Conservation (phyloP, 2,329 filamentous ascomycete genomes). For the Clonostachys rhizophaga region DNA sequence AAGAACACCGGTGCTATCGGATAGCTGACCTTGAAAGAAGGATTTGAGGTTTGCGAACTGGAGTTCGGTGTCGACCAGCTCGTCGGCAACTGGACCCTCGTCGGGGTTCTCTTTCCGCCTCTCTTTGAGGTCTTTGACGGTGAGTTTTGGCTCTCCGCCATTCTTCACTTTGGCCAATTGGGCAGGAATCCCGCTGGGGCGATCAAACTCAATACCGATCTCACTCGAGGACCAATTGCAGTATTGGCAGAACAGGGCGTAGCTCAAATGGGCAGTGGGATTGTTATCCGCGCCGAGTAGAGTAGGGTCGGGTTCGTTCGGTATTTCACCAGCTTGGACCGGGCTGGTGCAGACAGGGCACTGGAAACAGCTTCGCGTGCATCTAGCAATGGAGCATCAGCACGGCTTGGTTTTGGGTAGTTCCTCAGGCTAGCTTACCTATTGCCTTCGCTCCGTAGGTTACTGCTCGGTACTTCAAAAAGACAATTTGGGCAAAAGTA, state of each 20-base stretch:
- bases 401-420: background rate
- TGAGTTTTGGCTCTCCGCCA: conserved; percentile 47
- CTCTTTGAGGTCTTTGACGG: conserved; percentile 45
- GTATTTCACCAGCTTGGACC: conserved; percentile 68
- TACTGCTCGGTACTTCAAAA: conserved; percentile 92
- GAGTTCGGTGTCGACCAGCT: conserved; percentile 57
- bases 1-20: conserved; percentile 51
- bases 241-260: conserved; percentile 80
- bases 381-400: conserved; percentile 44
- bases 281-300: conserved; percentile 35
- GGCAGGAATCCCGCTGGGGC: conserved; percentile 77
- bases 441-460: conserved; percentile 88
- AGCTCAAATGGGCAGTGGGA: conserved; percentile 42
- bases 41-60: conserved; percentile 70
- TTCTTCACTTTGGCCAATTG: conserved; percentile 72
- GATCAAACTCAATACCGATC: conserved; percentile 85
- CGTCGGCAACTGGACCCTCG: conserved; percentile 28
- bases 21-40: conserved; percentile 80
- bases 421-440: conserved; percentile 49
- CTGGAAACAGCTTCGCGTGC: conserved; percentile 91
- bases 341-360: conserved; percentile 86
- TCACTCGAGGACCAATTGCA: conserved; percentile 92
- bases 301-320: conserved; percentile 39
- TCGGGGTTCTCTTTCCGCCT: conserved; percentile 40
- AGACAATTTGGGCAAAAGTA: conserved; percentile 95